Evolutionary conservation across 2,329 filamentous ascomycete genomes (phyloP).

Genomic region (Lachnellula occidentalis): DNA sequence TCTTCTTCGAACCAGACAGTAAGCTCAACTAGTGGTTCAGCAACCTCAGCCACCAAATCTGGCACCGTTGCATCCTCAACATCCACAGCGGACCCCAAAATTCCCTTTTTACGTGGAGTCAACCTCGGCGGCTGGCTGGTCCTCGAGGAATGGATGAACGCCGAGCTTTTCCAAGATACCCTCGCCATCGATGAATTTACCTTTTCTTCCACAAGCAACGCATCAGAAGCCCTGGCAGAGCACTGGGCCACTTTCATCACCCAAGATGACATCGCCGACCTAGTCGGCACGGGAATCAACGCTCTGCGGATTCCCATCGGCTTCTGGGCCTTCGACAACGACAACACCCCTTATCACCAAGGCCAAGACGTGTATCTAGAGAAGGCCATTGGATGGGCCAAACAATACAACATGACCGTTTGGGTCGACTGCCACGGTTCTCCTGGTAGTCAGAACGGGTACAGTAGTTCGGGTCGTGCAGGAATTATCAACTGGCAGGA

Average conservation of each 20-base stretch:
- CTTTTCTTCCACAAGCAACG: conserved; percentile 32
- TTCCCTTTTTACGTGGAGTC: conserved; percentile 32
- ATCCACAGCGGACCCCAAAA: conserved; percentile 1
- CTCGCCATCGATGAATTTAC: conserved; percentile 35
- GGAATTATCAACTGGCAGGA: conserved; percentile 39
- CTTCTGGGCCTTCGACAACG: conserved; percentile 52
- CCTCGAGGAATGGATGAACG: conserved; percentile 39
- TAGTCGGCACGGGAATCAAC: conserved; percentile 50
- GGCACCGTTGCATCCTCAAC: neutral
- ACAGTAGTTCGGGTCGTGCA: conserved; percentile 52
- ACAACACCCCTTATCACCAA: conserved; percentile 42
- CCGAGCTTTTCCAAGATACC: conserved; percentile 29
- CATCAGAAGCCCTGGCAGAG: conserved; percentile 33
- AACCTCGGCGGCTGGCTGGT: conserved; percentile 34
- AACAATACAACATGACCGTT: conserved; percentile 44
- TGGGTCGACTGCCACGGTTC: conserved; percentile 52
- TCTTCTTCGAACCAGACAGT: neutral
- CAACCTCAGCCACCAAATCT: neutral
- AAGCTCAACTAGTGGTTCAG: neutral
- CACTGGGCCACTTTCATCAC: conserved; percentile 45
- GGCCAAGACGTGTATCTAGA: conserved; percentile 48
- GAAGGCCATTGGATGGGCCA: conserved; percentile 49
- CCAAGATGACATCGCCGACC: conserved; percentile 35
- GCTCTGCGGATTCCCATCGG: conserved; percentile 53
- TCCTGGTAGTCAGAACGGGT: conserved; percentile 53